Conservation (phyloP, 768 basidiomycete species). For the Cystofilobasidium bisporidii region DNA sequence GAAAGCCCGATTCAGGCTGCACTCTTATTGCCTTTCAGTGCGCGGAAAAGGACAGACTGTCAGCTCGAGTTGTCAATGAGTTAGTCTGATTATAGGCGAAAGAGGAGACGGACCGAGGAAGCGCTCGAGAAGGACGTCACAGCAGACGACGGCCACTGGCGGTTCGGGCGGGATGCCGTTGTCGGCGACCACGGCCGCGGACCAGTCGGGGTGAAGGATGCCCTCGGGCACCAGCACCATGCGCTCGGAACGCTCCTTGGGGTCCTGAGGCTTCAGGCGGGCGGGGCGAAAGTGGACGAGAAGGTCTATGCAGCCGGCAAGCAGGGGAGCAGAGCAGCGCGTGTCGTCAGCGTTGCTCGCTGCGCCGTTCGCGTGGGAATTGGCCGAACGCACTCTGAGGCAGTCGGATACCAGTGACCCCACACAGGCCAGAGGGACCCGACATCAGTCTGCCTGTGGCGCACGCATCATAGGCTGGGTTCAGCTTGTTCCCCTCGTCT, state of each 20-base stretch:
- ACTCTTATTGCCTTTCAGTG: no score
- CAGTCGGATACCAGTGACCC: not conserved
- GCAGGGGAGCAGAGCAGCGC: no score
- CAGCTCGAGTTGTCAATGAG: no score
- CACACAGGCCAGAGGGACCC: not conserved
- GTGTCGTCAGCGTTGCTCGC: not conserved
- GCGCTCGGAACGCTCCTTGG: not conserved
- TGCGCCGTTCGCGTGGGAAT: not conserved
- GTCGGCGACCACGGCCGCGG: not conserved
- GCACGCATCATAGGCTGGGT: no score
- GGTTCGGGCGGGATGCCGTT: not conserved
- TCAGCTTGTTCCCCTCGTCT: no score
- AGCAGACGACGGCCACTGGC: not conserved
- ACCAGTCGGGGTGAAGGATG: not conserved
- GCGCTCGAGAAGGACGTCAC: not conserved
- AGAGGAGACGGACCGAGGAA: not conserved
- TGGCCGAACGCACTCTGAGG: not conserved
- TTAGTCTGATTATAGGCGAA: not conserved
- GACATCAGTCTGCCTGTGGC: not conserved
- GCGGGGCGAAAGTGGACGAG: not conserved
- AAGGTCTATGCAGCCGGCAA: not conserved
- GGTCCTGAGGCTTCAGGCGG: not conserved
- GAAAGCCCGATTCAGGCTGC: no score
- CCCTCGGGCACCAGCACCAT: not conserved
- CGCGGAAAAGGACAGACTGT: no score